phyloP scores from a whole-genome alignment of 768 basidiomycete genomes.

The Cystofilobasidium macerans region DNA sequence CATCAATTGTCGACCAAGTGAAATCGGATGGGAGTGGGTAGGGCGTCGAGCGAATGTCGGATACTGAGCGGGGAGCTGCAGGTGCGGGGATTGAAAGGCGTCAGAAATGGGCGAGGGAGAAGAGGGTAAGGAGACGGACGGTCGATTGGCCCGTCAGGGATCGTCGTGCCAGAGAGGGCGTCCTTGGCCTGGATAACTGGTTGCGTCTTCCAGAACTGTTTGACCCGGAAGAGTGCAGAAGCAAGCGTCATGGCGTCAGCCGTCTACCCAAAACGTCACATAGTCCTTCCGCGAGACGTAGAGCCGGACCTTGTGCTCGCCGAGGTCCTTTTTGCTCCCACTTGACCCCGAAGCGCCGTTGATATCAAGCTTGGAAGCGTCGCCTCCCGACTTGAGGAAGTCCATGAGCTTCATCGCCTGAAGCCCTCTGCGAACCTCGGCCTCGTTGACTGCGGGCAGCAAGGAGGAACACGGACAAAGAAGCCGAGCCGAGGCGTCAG shows the following conservation, averaged over 20 bases:
- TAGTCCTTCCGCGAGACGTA: too few relatives aligned
- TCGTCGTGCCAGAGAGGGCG: constrained; percentile 19
- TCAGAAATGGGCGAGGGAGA: not conserved
- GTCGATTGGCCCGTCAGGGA: constrained; percentile 21
- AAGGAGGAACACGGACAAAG: not conserved
- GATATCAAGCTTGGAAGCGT: constrained; percentile 53
- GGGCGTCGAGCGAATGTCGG: constrained; percentile 77
- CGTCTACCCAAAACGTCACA: too few relatives aligned
- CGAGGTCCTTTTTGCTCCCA: constrained; percentile 64
- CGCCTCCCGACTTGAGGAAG: constrained; percentile 46
- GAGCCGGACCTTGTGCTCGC: constrained; percentile 73
- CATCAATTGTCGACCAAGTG: constrained; percentile 75
- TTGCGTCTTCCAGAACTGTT: constrained; percentile 88
- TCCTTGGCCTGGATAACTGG: constrained; percentile 82
- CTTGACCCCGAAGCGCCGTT: constrained; percentile 39
- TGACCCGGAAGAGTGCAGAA: not conserved
- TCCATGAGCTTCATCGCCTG: constrained; percentile 77
- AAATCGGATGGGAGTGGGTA: constrained; percentile 84
- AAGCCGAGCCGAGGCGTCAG: not conserved
- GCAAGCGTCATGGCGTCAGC: too few relatives aligned
- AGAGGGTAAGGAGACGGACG: not conserved
- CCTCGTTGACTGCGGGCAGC: constrained; percentile 30
- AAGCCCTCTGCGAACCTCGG: constrained; percentile 56
- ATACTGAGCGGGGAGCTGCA: constrained; percentile 51
- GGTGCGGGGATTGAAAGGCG: constrained; percentile 35